phyloP scores from a whole-genome alignment of 1,139 yeast genomes.

The Yamadazyma buinensis region DNA sequence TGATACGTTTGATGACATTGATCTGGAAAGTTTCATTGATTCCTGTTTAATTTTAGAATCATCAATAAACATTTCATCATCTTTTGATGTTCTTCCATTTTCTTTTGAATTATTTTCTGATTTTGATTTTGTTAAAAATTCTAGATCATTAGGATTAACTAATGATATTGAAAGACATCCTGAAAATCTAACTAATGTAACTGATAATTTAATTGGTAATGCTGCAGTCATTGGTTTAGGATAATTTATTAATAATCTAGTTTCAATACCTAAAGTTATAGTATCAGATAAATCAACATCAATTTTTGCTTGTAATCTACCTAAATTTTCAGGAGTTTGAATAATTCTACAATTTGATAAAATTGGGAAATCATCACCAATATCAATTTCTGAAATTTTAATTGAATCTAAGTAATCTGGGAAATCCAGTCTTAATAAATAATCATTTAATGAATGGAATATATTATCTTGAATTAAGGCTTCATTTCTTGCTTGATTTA shows the following conservation, averaged over 20 bases:
- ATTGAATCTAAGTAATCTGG: constrained; percentile 83
- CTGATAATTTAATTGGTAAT: constrained; percentile 76
- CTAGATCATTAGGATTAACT: constrained; percentile 47
- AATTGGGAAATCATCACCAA: constrained; percentile 94
- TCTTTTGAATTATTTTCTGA: not conserved
- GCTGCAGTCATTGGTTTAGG: constrained; percentile 86
- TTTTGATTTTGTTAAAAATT: constrained; percentile 14
- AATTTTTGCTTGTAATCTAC: constrained; percentile 80
- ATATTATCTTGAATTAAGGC: constrained; percentile 83
- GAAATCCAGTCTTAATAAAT: constrained; percentile 44
- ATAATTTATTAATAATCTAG: constrained; percentile 73
- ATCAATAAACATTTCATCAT: not conserved
- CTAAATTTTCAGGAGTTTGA: constrained; percentile 46
- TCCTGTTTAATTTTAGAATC: not conserved
- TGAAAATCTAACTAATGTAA: constrained; percentile 88
- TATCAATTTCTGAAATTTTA: constrained; percentile 79
- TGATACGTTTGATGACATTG: constrained; percentile 2
- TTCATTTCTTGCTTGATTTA: constrained; percentile 81
- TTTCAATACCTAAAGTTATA: constrained; percentile 83
- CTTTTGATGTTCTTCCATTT: not conserved
- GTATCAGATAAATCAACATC: constrained; percentile 93
- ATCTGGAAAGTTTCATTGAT: constrained; percentile 1
- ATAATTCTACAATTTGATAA: constrained; percentile 87
- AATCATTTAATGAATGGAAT: constrained; percentile 66
- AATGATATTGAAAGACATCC: constrained; percentile 86